Evolutionary conservation across 306 rosid species (phyloP), one percentile per base, ranked within the genome.

Genomic region (Trifolium subterraneum): DNA sequence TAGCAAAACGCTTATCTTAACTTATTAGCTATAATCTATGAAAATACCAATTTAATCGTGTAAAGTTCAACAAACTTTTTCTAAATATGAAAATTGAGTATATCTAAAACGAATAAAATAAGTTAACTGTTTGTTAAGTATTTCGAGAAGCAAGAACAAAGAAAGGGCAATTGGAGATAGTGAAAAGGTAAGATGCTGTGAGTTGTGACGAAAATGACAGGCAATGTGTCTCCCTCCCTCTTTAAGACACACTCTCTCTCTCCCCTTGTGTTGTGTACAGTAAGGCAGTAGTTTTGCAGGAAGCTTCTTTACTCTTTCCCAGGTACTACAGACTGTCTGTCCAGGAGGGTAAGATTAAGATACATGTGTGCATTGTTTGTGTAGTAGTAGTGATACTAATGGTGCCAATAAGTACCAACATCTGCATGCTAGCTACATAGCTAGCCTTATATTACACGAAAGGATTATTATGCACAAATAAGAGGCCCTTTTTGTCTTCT

Each of bases 271-370:
- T 25, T 29, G 33, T 29, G 6, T 29, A 29, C 33, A 29, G n/a
- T 23, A 33, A 12, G 35, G 60, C 80, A 74, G 31, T 54, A 23
- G 78, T 70, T 75, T 72, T 80, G 85, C 87, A 87, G 95, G 97
- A 91, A 91, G 86, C 87, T 91, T 91, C 97, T 86, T 84, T 85
- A 86, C 95, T 78, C 86, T 81, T 86, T 87, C 88, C 86, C 81
- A 86, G 75, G 88, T 54, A 54, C 60, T 86, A 80, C 87, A 81
- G 77, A 76, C 74, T 76, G 64, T 68, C 22, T 38, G 81, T 78
- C 71, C 66, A 73, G 44, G 8, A 73, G 70, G 38, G 63, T 77
- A 38, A 65, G 61, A 70, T 35, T 7, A 3, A 68, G 29, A 4
- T 1, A 15, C n/a, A 63, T 27, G 19, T 59, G 71, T 47, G 3